These are phyloP conservation scores for Ophiognomonia clavigignenti-juglandacearum DNA, from an alignment of 2,329 filamentous ascomycete species.

Conservation along the genomic window DNA sequence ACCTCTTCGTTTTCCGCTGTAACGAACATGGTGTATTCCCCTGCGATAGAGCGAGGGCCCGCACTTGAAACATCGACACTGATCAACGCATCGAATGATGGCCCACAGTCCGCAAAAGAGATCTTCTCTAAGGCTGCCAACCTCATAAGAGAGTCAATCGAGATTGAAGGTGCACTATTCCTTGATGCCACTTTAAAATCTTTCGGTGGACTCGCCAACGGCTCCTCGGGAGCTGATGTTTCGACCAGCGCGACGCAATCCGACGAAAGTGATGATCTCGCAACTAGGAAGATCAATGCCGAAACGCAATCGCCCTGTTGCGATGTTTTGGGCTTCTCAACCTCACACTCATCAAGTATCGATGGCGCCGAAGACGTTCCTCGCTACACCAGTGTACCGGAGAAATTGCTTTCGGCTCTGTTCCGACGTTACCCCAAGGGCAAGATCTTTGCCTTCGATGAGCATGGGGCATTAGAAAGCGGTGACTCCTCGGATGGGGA, in stretches of 20 bases:
- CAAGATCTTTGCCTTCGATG: constrained; percentile 38
- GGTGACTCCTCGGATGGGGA: neutral
- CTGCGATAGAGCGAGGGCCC: neutral
- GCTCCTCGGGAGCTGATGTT: constrained; percentile 18
- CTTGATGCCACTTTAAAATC: constrained; percentile 27
- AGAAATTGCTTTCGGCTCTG: constrained; percentile 34
- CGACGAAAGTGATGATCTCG: constrained; percentile 4
- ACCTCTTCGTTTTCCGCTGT: no score
- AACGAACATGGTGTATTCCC: neutral
- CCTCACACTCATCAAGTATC: constrained; percentile 26
- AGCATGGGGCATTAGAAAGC: neutral
- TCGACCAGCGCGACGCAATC: constrained; percentile 5
- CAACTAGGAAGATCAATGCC: neutral
- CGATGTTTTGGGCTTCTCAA: constrained; percentile 34
- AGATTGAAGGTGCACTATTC: constrained; percentile 34
- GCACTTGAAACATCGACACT: neutral
- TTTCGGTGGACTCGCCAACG: constrained; percentile 22
- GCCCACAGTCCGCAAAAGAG: neutral
- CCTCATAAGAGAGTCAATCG: constrained; percentile 36
- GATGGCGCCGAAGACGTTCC: constrained; percentile 20
- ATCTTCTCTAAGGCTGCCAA: constrained; percentile 37
- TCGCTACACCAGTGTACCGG: constrained; percentile 25
- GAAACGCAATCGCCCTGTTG: constrained; percentile 17
- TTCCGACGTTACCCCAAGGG: constrained; percentile 40
- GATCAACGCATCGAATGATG: neutral